Percentiles rank a stretch among this genome's conserved stretches.
Evolutionary conservation across 805 yeast genomes (phyloP).

Genomic region (Lipomyces japonicus): DNA sequence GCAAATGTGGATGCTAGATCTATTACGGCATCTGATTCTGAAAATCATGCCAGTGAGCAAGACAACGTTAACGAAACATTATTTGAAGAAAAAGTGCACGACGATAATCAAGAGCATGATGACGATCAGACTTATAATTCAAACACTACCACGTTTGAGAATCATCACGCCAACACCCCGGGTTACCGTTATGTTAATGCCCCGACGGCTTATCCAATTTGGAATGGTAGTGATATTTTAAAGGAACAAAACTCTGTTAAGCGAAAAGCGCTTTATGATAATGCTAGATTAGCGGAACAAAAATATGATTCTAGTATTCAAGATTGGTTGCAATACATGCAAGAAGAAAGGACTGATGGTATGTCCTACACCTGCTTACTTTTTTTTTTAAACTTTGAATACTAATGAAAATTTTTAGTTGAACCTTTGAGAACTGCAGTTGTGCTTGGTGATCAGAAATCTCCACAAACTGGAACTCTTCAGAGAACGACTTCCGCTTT

Average conservation of each 20-base stretch:
- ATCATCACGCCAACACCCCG: neutral
- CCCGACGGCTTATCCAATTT: slow-evolving; percentile 10
- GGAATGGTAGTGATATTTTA: slow-evolving; percentile 2
- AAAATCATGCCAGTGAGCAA: neutral
- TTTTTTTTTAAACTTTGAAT: neutral
- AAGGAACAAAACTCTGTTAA: slow-evolving; percentile 8
- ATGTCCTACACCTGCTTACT: neutral
- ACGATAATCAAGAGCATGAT: neutral
- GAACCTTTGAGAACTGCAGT: slow-evolving; percentile 2
- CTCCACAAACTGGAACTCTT: slow-evolving; percentile 1
- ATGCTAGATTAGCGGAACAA: slow-evolving; percentile 9
- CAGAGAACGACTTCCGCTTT: slow-evolving; percentile 20
- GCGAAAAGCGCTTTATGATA: slow-evolving; percentile 14
- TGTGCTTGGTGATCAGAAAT: neutral
- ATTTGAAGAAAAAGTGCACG: too few relatives aligned
- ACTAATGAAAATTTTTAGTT: slow-evolving; percentile 5
- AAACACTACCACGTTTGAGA: neutral
- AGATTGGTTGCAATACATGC: slow-evolving; percentile 22
- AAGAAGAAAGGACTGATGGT: slow-evolving; percentile 18
- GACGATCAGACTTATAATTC: neutral
- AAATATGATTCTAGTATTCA: slow-evolving; percentile 13
- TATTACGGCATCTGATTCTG: neutral
- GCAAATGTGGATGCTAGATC: neutral
- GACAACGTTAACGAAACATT: neutral
- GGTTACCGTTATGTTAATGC: slow-evolving; percentile 1